These are phyloP conservation scores for Colletotrichum sp. DNA, from an alignment of 2,329 filamentous ascomycete genomes.

Conservation along the genomic window DNA sequence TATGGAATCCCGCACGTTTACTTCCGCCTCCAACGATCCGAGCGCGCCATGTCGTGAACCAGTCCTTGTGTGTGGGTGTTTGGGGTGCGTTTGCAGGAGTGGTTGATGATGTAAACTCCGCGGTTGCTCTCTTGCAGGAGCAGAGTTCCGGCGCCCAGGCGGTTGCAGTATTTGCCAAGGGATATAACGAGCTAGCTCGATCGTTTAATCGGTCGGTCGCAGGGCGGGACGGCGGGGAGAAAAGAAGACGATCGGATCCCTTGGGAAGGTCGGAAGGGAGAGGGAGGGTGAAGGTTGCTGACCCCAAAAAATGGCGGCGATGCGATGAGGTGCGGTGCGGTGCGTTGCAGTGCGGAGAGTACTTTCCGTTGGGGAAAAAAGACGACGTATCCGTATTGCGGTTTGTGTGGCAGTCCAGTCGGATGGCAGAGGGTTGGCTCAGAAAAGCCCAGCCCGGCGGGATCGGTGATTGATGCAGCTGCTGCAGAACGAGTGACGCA, in stretches of 20 bases:
- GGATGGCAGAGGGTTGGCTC: neutral
- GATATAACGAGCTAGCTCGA: neutral
- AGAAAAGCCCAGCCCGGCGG: neutral
- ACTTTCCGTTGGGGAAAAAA: conserved; percentile 13
- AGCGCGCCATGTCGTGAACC: conserved; percentile 18
- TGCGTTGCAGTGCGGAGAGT: neutral
- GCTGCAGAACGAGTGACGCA: conserved; percentile 18
- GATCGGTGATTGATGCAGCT: conserved; percentile 11
- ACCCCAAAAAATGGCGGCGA: neutral
- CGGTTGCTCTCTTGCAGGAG: neutral
- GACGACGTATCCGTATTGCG: neutral
- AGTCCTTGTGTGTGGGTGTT: neutral
- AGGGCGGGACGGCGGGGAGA: neutral
- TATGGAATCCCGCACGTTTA: conserved; percentile 20
- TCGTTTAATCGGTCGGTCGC: neutral
- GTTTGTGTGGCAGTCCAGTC: neutral
- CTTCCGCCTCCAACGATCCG: conserved; percentile 17
- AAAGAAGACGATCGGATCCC: neutral
- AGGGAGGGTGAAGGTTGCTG: neutral
- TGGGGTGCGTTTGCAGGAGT: neutral
- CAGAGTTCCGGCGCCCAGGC: conserved; percentile 17
- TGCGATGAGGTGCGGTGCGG: neutral
- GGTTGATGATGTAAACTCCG: conserved; percentile 9
- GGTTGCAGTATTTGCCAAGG: neutral
- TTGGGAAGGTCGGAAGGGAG: conserved; percentile 2